A percentile compares a stretch with the other conserved stretches of the same genome.
phyloP scores from a whole-genome alignment of 345 rosid species.

The Gossypium arboreum region DNA sequence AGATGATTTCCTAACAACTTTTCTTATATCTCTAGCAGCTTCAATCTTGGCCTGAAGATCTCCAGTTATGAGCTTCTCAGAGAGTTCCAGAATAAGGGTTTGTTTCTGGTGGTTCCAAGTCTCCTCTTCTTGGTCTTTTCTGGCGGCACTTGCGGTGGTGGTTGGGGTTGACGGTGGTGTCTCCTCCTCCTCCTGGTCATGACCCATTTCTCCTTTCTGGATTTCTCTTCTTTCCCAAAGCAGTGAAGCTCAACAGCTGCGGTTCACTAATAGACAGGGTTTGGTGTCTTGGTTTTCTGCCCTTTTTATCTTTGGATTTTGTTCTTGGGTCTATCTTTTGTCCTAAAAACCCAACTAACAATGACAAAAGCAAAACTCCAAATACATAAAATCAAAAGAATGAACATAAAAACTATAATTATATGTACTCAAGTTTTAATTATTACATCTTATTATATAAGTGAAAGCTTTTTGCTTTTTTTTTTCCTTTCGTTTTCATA shows the following conservation, averaged over 20 bases:
- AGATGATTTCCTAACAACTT: conserved; percentile 49
- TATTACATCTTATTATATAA: too few species aligned
- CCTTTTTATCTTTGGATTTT: conserved; percentile 15
- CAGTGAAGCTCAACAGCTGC: background rate
- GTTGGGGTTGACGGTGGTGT: conserved; percentile 17
- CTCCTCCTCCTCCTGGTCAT: conserved; percentile 29
- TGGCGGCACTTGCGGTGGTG: background rate
- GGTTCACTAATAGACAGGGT: background rate
- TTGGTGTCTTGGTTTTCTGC: background rate
- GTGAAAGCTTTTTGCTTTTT: too few species aligned
- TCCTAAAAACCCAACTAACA: background rate
- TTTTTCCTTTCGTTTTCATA: too few species aligned
- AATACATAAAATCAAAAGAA: background rate
- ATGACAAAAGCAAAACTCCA: conserved; percentile 1
- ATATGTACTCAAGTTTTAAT: background rate
- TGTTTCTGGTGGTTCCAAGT: conserved; percentile 46
- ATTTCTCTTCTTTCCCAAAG: background rate
- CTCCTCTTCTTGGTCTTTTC: conserved; percentile 36
- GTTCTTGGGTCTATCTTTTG: background rate
- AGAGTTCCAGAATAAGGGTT: conserved; percentile 38
- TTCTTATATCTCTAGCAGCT: conserved; percentile 62
- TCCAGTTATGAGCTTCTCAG: conserved; percentile 46
- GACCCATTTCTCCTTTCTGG: conserved; percentile 21
- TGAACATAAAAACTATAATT: too few species aligned
- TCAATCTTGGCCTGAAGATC: conserved; percentile 59